Conservation (phyloP, 176 grass and related monocot species). For the Saccharum officinarum region DNA sequence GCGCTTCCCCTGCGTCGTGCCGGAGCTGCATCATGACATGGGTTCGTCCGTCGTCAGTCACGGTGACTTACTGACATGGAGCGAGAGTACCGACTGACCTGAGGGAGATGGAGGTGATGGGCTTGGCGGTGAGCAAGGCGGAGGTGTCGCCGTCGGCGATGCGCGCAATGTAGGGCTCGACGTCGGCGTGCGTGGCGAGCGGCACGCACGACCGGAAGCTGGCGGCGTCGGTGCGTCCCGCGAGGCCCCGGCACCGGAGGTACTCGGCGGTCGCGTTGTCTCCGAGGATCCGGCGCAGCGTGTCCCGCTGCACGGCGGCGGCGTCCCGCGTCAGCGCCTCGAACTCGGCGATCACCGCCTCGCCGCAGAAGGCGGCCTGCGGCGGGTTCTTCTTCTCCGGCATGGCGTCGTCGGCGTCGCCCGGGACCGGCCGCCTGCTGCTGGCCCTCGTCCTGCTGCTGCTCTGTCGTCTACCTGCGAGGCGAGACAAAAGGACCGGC, state of each 20-base stretch:
- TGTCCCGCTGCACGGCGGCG: slow-evolving; percentile 44
- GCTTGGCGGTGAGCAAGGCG: slow-evolving; percentile 60
- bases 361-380: slow-evolving; percentile 43
- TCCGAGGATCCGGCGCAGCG: slow-evolving; percentile 63
- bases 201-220: slow-evolving; percentile 69
- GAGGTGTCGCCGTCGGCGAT: slow-evolving; percentile 74
- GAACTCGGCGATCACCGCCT: slow-evolving; percentile 71
- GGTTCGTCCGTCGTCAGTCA: no score
- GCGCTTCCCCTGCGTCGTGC: slow-evolving; percentile 87
- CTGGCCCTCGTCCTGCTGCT: background rate
- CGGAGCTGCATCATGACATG: slow-evolving; percentile 48
- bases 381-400: background rate
- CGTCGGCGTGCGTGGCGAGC: slow-evolving; percentile 56
- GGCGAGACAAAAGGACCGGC: background rate
- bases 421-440: background rate
- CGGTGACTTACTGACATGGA: no score
- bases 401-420: background rate
- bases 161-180: slow-evolving; percentile 82
- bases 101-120: slow-evolving; percentile 72
- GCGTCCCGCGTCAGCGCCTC: slow-evolving; percentile 65
- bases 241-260: slow-evolving; percentile 51
- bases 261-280: slow-evolving; percentile 62
- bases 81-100: background rate
- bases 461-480: background rate
- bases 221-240: slow-evolving; percentile 59